phyloP scores from a whole-genome alignment of 2,329 filamentous ascomycete genomes.

The Curvularia sp. region DNA sequence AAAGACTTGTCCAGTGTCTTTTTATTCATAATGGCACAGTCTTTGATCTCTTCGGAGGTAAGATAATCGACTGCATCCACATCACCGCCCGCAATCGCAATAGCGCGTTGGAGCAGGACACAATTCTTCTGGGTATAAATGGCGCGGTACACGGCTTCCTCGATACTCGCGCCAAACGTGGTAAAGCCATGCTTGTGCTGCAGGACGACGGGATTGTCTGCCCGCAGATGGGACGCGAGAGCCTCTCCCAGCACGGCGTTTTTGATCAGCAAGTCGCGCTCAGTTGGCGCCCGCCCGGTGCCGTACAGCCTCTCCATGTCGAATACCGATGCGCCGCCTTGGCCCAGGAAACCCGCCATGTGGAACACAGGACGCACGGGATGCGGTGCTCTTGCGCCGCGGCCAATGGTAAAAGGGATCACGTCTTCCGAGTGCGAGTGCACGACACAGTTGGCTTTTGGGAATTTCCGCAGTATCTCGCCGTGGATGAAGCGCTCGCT shows the following conservation, averaged over 20 bases:
- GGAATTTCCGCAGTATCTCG: conserved; percentile 50
- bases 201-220: conserved; percentile 38
- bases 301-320: conserved; percentile 25
- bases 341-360: conserved; percentile 53
- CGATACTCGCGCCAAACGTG: conserved; percentile 46
- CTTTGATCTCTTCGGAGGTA: conserved; percentile 48
- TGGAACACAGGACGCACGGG: conserved; percentile 45
- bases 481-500: conserved; percentile 56
- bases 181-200: conserved; percentile 58
- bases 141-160: conserved; percentile 53
- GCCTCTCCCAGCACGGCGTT: conserved; percentile 29
- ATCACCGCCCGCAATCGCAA: conserved; percentile 41
- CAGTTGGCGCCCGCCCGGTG: conserved; percentile 13
- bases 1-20: conserved; percentile 50
- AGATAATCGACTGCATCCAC: conserved; percentile 36
- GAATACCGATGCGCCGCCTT: conserved; percentile 20
- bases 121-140: conserved; percentile 51
- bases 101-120: conserved; percentile 46
- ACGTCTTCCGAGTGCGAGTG: conserved; percentile 53
- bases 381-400: conserved; percentile 20
- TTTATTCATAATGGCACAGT: conserved; percentile 45
- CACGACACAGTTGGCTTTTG: conserved; percentile 51
- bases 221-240: conserved; percentile 28
- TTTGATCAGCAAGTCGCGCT: conserved; percentile 41
- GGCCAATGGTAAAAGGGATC: conserved; percentile 50